Evolutionary conservation across 768 basidiomycete species (phyloP).

Genomic region (Coprinopsis strossmayeri): DNA sequence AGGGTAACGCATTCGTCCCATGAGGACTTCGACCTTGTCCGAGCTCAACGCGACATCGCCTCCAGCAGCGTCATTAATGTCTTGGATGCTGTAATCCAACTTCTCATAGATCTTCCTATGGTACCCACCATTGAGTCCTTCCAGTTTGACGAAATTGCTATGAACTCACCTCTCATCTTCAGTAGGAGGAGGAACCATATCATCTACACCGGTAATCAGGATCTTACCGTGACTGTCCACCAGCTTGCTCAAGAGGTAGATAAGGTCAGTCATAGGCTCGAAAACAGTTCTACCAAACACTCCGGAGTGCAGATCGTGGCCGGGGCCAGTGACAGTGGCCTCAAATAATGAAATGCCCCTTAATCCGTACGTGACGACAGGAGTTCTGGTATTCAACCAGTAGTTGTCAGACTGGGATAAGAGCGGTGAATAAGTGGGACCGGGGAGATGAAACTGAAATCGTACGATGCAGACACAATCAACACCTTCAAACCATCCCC

Average conservation of each 20-base stretch:
- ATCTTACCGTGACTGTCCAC: conserved; percentile 78
- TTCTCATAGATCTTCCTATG: conserved; percentile 60
- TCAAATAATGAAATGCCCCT: conserved; percentile 87
- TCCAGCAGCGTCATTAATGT: conserved; percentile 76
- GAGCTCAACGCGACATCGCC: conserved; percentile 64
- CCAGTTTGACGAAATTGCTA: background rate
- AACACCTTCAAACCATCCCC: conserved; percentile 80
- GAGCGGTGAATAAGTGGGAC: background rate
- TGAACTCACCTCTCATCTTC: conserved; percentile 56
- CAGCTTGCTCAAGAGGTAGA: conserved; percentile 77
- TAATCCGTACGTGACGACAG: conserved; percentile 80
- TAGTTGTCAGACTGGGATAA: conserved; percentile 86
- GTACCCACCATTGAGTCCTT: background rate
- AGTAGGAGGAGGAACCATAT: conserved; percentile 70
- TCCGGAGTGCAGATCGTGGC: conserved; percentile 86
- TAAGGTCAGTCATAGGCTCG: conserved; percentile 92
- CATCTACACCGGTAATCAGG: conserved; percentile 82
- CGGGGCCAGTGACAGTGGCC: conserved; percentile 76
- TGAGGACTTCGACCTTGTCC: conserved; percentile 75
- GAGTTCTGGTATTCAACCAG: conserved; percentile 82
- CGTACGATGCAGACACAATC: conserved; percentile 93
- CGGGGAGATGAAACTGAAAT: conserved; percentile 16
- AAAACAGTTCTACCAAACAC: conserved; percentile 77
- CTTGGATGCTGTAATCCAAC: conserved; percentile 65
- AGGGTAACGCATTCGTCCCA: conserved; percentile 91